Evolutionary conservation across 257 asterid genomes (phyloP), one percentile per base, ranked within the genome.

Genomic region (Fraxinus americana): DNA sequence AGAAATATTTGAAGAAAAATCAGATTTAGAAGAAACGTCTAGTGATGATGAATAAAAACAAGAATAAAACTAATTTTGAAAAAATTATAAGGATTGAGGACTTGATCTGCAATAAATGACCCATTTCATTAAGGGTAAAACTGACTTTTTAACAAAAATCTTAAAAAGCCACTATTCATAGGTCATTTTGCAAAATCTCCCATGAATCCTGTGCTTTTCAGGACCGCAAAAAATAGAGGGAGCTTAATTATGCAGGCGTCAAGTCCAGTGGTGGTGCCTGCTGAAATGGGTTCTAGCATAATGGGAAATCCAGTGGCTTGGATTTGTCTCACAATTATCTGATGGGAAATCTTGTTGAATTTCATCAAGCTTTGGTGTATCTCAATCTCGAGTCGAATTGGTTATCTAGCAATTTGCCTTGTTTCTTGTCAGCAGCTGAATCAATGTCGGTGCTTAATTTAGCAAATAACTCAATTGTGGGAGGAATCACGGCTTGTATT

Each of bases 191-290:
- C n/a, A n/a, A n/a, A n/a, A n/a, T n/a, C n/a, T n/a, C n/a, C n/a
- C n/a, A 95, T 95, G 99, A 92, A 82, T 87, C 97, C 99, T 63
- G 73, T 83, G 19, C 84, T 91, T 79, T 95, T 95, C 86, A 80
- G 41, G 83, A 85, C 82, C 70, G 84, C 96, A 54, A 93, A 89
- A 76, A 83, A 77, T 71, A 94, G 91, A 57, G 99, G 99, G 82
- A 88, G 87, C 83, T 81, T 95, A 79, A 84, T 93, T 43, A 89
- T 95, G 99, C 99, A 95, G 88, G 99, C 88, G n/a, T 95, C 98
- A 52, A 87, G 82, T 82, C 93, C 98, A 8, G 97, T 95, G 78
- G 99, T 95, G 77, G 91, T 93, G 86, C 99, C 99, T 66, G 97
- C 99, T 2, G 97, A 91, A 79, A 89, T 95, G 97, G 99, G 98